Base-by-base conservation (phyloP, 2,329 filamentous ascomycete genomes). In the Colletotrichum chrysophilum region DNA sequence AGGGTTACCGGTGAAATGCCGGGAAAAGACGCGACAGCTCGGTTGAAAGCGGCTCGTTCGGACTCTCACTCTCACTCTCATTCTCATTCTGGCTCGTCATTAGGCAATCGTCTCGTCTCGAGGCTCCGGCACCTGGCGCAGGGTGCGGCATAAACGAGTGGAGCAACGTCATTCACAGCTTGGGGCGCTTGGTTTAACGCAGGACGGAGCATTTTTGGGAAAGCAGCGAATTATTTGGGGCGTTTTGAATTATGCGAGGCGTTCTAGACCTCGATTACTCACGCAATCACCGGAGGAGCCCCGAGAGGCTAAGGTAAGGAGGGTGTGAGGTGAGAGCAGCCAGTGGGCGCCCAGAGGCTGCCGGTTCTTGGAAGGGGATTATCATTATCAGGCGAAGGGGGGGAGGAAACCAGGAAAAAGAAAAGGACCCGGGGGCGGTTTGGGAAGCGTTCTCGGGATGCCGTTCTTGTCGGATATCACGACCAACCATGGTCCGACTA, bases 201-300 rank as follows among this genome's bases (percentile, higher is more conserved):
- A 66, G 38, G 43, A 65, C 28, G n/a, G 48, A 58, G 12, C 16
- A 24, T 16, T 28, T 13, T 13, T 28, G 18, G 43, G 38, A 43
- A 43, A 34, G 65, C 36, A 61, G 61, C 30, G 30, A 24, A 34
- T 4, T 36, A n/a, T 66, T 62, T 55, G 65, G 70, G 70, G 62
- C 66, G 70, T 69, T 73, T 73, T 61, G 65, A 66, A 65, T 66
- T 71, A 52, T 66, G 68, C 68, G 68, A 74, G 26, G 34, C 30
- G 68, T 65, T 71, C 72, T 66, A 75, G 72, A 71, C 55, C 38
- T 21, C 36, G 36, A n/a, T 14, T 10, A 13, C 24, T 28, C 12
- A 67, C 65, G 21, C 52, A n/a, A 28, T 16, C 48, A 48, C 32
- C 67, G 60, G 67, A 66, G 43, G 71, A 62, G 38, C 21, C 55